Evolutionary conservation across 169 alveolate genomes (phyloP), one percentile per base, ranked within the genome.

Genomic region (Plasmodium blacklocki): DNA sequence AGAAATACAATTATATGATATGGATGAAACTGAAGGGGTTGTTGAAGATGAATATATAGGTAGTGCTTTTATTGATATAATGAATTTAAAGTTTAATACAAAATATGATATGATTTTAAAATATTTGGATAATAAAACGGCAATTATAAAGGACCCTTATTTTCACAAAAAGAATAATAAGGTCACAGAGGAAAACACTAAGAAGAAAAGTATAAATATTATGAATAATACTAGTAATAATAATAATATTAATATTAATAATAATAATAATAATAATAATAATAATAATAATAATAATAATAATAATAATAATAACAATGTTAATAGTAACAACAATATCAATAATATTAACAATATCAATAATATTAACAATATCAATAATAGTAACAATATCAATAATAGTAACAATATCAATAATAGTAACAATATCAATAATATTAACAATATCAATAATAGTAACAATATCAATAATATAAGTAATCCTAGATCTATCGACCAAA

Each of bases 31-130:
- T 9, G 92, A 85, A 39, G 92, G 86, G 1, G 43, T 85, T 26
- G 92, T 85, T 7, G 92, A 70, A 73, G 92, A 85, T 58, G 92
- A 85, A 71, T 85, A 71, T 70, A 70, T 85, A n/a, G 92, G 92
- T 3, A 85, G 92, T 58, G 92, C 92, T 18, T 47, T 85, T 23
- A 85, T 85, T 29, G 68, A 85, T 21, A 32, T 85, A 21, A 43
- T 26, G 7, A 12, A 85, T 85, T 50, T 85, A 70, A 29, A 85
- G 50, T n/a, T 71, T 47, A 71, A 64, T 2, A 71, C 56, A 32
- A 72, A 85, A 32, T 85, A 85, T 71, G 92, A 85, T 39, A 85
- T 85, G 15, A 72, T 72, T 72, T 8, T 85, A 39, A 68, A 85
- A 64, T 85, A 71, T 49, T 19, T 71, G 15, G 62, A 54, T 11